A percentile compares a stretch with the other conserved stretches of the same genome.
Conservation (phyloP, 208 protist species). For the Trypanosomatidae sp. region DNA sequence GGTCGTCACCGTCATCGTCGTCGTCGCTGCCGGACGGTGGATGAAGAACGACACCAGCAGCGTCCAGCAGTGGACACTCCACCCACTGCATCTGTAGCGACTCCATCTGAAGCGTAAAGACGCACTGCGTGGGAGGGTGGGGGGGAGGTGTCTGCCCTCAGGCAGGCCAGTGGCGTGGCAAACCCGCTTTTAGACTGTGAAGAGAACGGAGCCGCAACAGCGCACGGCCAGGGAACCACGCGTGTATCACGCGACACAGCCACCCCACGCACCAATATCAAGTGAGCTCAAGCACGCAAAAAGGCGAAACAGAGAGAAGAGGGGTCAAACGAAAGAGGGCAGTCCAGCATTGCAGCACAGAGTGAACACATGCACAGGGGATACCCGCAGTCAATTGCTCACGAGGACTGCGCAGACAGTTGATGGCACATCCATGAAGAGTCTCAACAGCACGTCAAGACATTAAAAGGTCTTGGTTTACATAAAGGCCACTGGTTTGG, state of each 20-base stretch:
- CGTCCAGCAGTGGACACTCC: constrained; percentile 32
- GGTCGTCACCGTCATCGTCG: constrained; percentile 31
- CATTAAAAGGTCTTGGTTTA: background rate
- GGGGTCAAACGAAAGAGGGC: background rate
- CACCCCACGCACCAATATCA: background rate
- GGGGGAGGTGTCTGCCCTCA: background rate
- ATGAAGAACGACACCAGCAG: constrained; percentile 14
- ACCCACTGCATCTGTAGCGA: constrained; percentile 41
- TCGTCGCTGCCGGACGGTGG: constrained; percentile 19
- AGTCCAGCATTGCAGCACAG: background rate
- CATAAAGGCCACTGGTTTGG: background rate
- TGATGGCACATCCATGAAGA: background rate
- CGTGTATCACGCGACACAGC: background rate
- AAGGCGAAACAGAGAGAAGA: background rate
- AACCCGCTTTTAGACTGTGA: background rate
- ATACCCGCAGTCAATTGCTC: background rate
- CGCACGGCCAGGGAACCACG: background rate
- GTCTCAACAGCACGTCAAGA: background rate
- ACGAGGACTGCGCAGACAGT: background rate
- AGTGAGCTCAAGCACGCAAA: background rate
- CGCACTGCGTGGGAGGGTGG: background rate
- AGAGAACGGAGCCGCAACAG: background rate
- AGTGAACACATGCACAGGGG: background rate
- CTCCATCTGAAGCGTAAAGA: constrained; percentile 11
- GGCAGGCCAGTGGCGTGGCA: background rate